Base-by-base conservation (phyloP, 306 rosid genomes). In the Quercus parvula region DNA sequence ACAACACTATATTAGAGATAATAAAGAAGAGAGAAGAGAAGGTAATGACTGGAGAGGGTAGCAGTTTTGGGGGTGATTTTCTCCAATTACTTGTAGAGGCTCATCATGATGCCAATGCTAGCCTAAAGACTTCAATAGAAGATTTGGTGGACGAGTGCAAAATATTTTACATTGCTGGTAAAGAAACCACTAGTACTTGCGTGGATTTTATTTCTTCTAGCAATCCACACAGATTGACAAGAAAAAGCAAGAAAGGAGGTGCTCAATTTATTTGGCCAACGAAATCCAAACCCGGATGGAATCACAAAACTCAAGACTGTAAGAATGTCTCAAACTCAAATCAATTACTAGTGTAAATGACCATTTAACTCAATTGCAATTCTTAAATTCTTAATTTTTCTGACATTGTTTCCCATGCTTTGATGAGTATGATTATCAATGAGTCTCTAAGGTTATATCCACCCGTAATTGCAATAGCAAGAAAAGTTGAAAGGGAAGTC, bases 101-200 rank as follows among this genome's bases (percentile, higher is more conserved):
- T 52, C 81, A 79, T 55, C 74, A 79, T 75, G 78, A 71, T 70
- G 54, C 78, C 9, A 11, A 79, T 12, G 68, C 70, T 3, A 63
- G 62, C 20, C 68, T 51, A 27, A 70, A 49, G 49, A 58, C 76
- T 64, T 80, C 79, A 9, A 41, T 81, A 25, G 57, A 84, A 20
- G 77, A 80, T 14, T 11, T 84, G 68, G 68, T 70, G 63, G 78
- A 83, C 5, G 87, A 84, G 46, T 84, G 85, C 76, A 84, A 81
- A 61, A 80, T 79, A 6, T 77, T 77, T 49, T 81, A 77, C 38
- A n/a, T 84, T 46, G 77, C 75, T 5, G 77, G 82, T 3, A 82
- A 84, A 73, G 87, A 84, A 77, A 84, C 85, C 68, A 67, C 80
- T n/a, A 73, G 49, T 77, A 71, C 85, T 83, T 24, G 70, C 73